These are phyloP conservation scores for Colletotrichum liriopes DNA, from an alignment of 2,329 filamentous ascomycete genomes.

Conservation along the genomic window DNA sequence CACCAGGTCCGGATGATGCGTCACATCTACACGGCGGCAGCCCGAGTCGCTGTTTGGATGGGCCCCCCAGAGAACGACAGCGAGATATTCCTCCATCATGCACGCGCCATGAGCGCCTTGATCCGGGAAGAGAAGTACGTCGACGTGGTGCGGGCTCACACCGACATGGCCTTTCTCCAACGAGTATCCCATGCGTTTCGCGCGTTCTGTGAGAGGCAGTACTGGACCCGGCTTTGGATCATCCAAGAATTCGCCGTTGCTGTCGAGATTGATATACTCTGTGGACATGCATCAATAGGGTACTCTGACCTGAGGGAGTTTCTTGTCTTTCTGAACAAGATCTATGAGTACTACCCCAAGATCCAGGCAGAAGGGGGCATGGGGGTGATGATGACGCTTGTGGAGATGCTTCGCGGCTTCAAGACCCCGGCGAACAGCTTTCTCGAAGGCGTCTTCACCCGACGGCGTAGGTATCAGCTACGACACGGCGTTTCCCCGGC, in stretches of 20 bases:
- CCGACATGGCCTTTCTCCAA: conserved; percentile 15
- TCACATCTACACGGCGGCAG: conserved; percentile 25
- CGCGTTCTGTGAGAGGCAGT: conserved; percentile 52
- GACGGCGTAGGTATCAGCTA: conserved; percentile 13
- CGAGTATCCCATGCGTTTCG: conserved; percentile 24
- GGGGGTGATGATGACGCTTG: neutral
- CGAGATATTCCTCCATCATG: conserved; percentile 2
- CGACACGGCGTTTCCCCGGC: neutral
- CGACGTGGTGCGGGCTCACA: conserved; percentile 5
- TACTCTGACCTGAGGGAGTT: conserved; percentile 16
- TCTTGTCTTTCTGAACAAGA: neutral
- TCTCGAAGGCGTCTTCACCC: conserved; percentile 22
- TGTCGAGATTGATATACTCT: conserved; percentile 46
- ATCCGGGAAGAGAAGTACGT: neutral
- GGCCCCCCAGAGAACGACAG: conserved; percentile 8
- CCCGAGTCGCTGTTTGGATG: conserved; percentile 27
- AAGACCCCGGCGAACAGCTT: conserved; percentile 19
- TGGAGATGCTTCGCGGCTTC: conserved; percentile 17
- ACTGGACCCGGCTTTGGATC: conserved; percentile 55
- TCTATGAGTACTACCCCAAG: neutral
- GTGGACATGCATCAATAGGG: conserved; percentile 40
- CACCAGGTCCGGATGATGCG: conserved; percentile 32
- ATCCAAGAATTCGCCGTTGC: conserved; percentile 52
- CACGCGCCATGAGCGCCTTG: conserved; percentile 8
- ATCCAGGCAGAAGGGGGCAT: neutral